Conservation (phyloP, 164 flowering plant species). For the Stephania cephalantha region DNA sequence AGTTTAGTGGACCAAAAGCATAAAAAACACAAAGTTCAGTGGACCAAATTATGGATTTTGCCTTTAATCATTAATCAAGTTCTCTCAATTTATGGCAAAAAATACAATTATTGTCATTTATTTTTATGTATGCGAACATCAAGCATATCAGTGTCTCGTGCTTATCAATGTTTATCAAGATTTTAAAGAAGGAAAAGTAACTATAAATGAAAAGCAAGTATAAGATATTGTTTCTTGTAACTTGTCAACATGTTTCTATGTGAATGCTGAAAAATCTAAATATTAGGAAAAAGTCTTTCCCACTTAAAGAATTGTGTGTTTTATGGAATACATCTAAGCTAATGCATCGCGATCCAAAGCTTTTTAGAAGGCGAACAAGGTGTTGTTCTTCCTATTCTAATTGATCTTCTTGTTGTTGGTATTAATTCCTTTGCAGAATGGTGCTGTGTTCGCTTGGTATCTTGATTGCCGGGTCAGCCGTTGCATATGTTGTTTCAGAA, state of each 20-base stretch:
- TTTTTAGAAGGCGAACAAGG: background rate
- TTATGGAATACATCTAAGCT: background rate
- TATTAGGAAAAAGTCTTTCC: background rate
- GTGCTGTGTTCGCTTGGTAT: constrained; percentile 4
- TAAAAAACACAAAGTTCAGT: too few relatives aligned
- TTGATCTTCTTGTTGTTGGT: background rate
- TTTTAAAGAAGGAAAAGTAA: background rate
- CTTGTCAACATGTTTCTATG: too few relatives aligned
- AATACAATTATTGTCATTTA: background rate
- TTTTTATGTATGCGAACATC: too few relatives aligned
- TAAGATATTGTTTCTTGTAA: background rate
- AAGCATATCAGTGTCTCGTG: too few relatives aligned
- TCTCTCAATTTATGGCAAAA: background rate
- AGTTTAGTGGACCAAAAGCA: too few relatives aligned
- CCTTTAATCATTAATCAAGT: background rate
- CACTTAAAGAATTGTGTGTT: background rate
- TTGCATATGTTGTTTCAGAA: constrained; percentile 7
- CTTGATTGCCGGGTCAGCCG: constrained; percentile 7
- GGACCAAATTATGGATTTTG: too few relatives aligned
- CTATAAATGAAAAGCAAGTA: background rate
- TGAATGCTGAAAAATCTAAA: too few relatives aligned
- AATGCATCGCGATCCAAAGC: background rate
- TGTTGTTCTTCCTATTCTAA: background rate
- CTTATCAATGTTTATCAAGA: too few relatives aligned
- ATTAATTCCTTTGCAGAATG: constrained; percentile 1